These are phyloP conservation scores for Terfezia claveryi DNA, from an alignment of 495 filamentous ascomycete genomes.

Conservation along the genomic window DNA sequence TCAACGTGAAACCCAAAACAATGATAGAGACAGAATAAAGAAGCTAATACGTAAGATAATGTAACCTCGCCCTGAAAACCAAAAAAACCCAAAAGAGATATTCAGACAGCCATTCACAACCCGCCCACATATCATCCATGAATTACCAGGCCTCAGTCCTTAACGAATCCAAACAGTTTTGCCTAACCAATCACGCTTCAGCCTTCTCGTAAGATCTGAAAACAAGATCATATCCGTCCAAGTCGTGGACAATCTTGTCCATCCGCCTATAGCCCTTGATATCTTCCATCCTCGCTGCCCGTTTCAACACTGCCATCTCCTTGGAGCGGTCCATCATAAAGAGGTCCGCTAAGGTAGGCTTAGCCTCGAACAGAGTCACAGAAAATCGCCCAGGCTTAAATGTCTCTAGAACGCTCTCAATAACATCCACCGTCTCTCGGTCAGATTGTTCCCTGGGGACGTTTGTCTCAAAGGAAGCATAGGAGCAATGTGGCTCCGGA, in stretches of 20 bases:
- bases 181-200: no score
- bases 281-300: slow-evolving; percentile 50
- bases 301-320: slow-evolving; percentile 20
- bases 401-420: slow-evolving; percentile 83
- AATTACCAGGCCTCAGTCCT: no score
- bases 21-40: no score
- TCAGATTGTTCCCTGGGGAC: slow-evolving; percentile 79
- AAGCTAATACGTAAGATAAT: no score
- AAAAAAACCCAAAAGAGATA: no score
- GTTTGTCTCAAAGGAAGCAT: slow-evolving; percentile 97
- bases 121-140: no score
- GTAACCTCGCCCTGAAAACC: no score
- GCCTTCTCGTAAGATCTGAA: slow-evolving; percentile 73
- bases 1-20: no score
- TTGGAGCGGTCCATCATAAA: slow-evolving; percentile 18
- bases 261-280: slow-evolving; percentile 75
- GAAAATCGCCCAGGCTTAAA: slow-evolving; percentile 94
- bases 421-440: slow-evolving; percentile 67
- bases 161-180: no score
- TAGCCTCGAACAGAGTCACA: slow-evolving; percentile 89
- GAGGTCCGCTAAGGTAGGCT: slow-evolving; percentile 30
- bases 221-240: slow-evolving; percentile 92
- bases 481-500: slow-evolving; percentile 93
- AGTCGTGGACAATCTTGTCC: slow-evolving; percentile 89
- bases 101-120: no score